These are phyloP conservation scores for Fusarium floridanum DNA, from an alignment of 2,329 filamentous ascomycete species.

Conservation along the genomic window DNA sequence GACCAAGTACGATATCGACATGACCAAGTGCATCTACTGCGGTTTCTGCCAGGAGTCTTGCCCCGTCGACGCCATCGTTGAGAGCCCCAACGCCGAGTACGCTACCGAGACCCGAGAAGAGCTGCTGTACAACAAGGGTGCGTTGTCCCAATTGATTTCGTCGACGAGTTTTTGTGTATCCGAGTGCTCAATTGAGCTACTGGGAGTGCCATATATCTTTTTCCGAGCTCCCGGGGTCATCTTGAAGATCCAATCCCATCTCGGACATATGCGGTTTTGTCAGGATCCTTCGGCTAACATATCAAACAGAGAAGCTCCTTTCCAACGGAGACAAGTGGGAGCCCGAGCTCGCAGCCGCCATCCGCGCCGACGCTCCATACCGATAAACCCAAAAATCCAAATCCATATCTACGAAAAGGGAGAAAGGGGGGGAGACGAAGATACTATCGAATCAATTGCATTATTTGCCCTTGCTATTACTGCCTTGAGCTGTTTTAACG, in stretches of 20 bases:
- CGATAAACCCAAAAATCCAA: constrained; percentile 64
- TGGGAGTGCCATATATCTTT: background rate
- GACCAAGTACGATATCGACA: constrained; percentile 98
- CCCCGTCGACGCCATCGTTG: constrained; percentile 91
- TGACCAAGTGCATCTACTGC: constrained; percentile 99
- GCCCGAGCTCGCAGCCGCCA: constrained; percentile 91
- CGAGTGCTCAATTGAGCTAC: background rate
- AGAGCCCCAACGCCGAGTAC: constrained; percentile 74
- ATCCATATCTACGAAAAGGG: constrained; percentile 25
- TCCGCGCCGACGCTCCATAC: constrained; percentile 93
- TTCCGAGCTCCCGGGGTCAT: background rate
- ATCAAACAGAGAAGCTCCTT: constrained; percentile 78
- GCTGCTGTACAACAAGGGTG: constrained; percentile 93
- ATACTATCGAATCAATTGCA: constrained; percentile 21
- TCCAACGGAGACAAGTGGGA: constrained; percentile 97
- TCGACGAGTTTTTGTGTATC: background rate
- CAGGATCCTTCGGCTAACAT: constrained; percentile 36
- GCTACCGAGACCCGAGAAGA: constrained; percentile 84
- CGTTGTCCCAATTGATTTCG: constrained; percentile 33
- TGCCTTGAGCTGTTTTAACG: constrained; percentile 23
- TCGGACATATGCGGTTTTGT: constrained; percentile 16
- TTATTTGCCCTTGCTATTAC: constrained; percentile 22
- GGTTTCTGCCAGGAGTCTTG: constrained; percentile 99
- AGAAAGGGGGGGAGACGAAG: background rate
- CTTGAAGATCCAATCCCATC: background rate